Conservation (phyloP, 2,329 filamentous ascomycete species). For the Aureobasidium sp. region DNA sequence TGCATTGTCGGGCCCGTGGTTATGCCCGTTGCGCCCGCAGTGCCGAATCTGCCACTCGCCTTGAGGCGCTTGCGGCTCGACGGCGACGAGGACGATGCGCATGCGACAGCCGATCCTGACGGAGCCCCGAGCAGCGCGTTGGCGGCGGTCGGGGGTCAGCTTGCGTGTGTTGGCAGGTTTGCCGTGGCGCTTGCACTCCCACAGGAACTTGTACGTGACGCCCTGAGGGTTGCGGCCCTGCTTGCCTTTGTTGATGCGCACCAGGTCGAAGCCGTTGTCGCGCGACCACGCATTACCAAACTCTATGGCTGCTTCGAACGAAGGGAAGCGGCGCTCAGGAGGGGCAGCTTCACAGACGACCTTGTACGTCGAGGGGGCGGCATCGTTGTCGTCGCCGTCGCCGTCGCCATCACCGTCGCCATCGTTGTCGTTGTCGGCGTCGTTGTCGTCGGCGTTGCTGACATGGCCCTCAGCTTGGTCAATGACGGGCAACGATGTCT, state of each 20-base stretch:
- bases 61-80: conserved; percentile 1
- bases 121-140: background rate
- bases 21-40: conserved; percentile 11
- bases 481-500: background rate
- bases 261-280: conserved; percentile 10
- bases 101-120: conserved; percentile 11
- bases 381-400: background rate
- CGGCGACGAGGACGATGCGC: conserved; percentile 7
- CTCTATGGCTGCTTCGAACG: conserved; percentile 9
- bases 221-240: conserved; percentile 11
- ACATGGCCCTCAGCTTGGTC: background rate
- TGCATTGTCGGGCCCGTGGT: conserved; percentile 5
- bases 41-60: conserved; percentile 13
- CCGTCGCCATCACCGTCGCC: background rate
- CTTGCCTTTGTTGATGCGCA: conserved; percentile 14
- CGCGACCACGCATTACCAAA: conserved; percentile 11
- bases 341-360: conserved; percentile 8
- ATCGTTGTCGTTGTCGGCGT: background rate
- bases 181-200: conserved; percentile 13
- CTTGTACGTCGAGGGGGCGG: background rate
- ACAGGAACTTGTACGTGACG: conserved; percentile 13
- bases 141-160: background rate
- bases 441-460: background rate
- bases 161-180: conserved; percentile 11
- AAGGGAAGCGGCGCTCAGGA: conserved; percentile 5